phyloP scores from a whole-genome alignment of 208 protist genomes.

The Crithidia thermophila region DNA sequence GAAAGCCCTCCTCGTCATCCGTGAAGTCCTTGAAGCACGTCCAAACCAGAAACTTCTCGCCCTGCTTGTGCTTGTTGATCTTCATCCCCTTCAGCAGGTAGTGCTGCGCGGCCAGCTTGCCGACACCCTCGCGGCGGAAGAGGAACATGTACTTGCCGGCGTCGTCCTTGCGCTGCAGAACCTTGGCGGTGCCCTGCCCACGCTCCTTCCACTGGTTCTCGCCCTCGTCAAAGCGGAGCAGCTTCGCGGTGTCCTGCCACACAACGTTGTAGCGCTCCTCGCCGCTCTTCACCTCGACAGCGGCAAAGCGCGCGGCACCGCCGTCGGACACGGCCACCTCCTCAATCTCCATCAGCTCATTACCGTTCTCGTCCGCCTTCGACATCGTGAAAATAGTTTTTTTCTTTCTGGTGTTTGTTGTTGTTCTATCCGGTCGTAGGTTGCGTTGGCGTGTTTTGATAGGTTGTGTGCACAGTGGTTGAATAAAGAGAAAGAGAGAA shows the following conservation, averaged over 20 bases:
- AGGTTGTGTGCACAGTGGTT: neutral
- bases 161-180: constrained; percentile 80
- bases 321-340: constrained; percentile 90
- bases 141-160: constrained; percentile 76
- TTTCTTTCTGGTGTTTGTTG: neutral
- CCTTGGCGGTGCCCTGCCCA: constrained; percentile 78
- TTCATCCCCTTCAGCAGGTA: constrained; percentile 81
- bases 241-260: constrained; percentile 76
- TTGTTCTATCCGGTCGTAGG: neutral
- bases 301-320: constrained; percentile 74
- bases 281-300: constrained; percentile 83
- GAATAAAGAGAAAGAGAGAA: constrained; percentile 1
- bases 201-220: constrained; percentile 95
- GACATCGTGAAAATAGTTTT: constrained; percentile 43
- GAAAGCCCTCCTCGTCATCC: constrained; percentile 87
- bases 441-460: neutral
- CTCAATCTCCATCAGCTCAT: constrained; percentile 91
- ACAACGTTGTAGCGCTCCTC: constrained; percentile 83
- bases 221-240: constrained; percentile 92
- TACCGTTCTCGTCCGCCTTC: constrained; percentile 50
- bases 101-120: constrained; percentile 88
- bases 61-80: constrained; percentile 72
- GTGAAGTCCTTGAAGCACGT: constrained; percentile 82
- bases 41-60: constrained; percentile 82
- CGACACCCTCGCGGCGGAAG: constrained; percentile 87